A percentile compares a stretch with the other conserved stretches of the same genome.
Conservation (phyloP, 345 rosid species). For the Geranium brycei region DNA sequence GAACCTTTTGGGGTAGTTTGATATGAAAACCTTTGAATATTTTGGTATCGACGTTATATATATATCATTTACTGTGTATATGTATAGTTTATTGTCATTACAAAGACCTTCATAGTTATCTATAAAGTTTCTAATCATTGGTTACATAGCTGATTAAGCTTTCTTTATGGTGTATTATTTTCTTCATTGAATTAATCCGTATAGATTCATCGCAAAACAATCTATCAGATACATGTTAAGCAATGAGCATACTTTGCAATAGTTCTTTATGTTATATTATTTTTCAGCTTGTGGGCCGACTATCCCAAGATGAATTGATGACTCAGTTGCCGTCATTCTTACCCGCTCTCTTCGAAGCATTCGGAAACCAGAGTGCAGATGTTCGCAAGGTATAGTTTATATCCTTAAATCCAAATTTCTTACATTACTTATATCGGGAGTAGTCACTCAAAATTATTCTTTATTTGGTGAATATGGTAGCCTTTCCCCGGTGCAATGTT, state of each 20-base stretch:
- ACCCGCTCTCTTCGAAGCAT: conserved; percentile 94
- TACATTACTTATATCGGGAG: neutral
- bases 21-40: too few relatives aligned
- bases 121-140: too few relatives aligned
- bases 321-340: conserved; percentile 72
- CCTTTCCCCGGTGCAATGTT: neutral
- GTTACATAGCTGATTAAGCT: too few relatives aligned
- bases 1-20: too few relatives aligned
- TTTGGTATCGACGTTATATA: too few relatives aligned
- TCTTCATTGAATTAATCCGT: too few relatives aligned
- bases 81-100: too few relatives aligned
- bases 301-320: conserved; percentile 80
- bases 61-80: too few relatives aligned
- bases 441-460: neutral
- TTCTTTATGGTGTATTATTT: too few relatives aligned
- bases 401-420: neutral
- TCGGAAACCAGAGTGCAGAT: conserved; percentile 93
- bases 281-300: conserved; percentile 81
- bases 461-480: neutral
- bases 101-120: too few relatives aligned
- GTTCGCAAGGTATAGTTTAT: conserved; percentile 66
- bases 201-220: too few relatives aligned
- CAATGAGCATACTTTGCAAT: neutral
- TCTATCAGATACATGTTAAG: neutral
- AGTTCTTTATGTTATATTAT: neutral